Base-by-base conservation (phyloP, 116 monocot species). In the Trichopus zeylanicus region DNA sequence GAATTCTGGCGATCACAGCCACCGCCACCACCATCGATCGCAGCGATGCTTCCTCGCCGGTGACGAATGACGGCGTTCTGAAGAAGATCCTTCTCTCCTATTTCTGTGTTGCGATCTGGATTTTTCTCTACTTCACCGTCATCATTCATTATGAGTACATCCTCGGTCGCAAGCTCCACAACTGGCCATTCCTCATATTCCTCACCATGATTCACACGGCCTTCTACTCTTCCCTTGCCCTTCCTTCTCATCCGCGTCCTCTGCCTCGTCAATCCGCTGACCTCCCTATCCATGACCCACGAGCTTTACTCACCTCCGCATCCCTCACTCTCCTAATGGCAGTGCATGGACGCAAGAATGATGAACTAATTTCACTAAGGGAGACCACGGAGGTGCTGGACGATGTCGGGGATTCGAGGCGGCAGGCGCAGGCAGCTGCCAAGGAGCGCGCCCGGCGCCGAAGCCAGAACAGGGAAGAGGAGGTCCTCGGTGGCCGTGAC, bases 61-160 rank as follows among this genome's bases (percentile, higher is more conserved):
- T n/a, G n/a, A 46, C 70, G 73, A 62, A 9, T 63, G 76, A 76
- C 20, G 25, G 65, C 2, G 79, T 84, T 46, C 16, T 85, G 25
- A 61, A 46, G 63, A 85, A 80, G 65, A 63, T 85, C 18, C 60
- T 85, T 20, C 65, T 77, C 42, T 77, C 80, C 7, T 85, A 85
- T 59, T 38, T 64, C 53, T 80, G 77, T 59, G 85, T 85, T 0
- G 64, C 31, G 6, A 73, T 85, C 54, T 80, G 85, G 85, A 85
- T 85, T 52, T 64, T 70, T 52, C 80, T 85, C 35, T 68, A 68
- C 38, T 89, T 89, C 75, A 66, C 81, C 22, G 89, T 89, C 5
- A 89, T 89, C 76, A 78, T 89, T 35, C 85, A 78, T 73, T 85
- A 85, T 73, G 84, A 89, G 70, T 89, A 81, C 70, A 89, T 85